Evolutionary conservation across 495 filamentous ascomycete species (phyloP), one percentile per base, ranked within the genome.

Genomic region (Trichoderma gamsii): DNA sequence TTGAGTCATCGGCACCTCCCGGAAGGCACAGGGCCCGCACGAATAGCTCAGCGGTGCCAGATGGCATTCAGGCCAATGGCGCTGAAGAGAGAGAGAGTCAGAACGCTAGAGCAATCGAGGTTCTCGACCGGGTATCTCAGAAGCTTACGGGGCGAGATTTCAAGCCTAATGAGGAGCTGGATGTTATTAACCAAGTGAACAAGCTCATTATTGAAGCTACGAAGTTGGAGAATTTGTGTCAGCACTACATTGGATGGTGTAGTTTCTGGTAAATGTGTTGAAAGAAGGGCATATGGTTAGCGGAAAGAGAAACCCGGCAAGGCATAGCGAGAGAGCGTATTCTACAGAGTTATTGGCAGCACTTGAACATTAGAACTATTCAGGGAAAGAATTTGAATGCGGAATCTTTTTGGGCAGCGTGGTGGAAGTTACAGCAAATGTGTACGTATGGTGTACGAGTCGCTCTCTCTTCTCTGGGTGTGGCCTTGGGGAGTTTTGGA

Each of bases 201-300:
- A 94, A 93, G 78, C 79, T 98, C 72, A 89, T 98, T 69, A 88
- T 88, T 43, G 94, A 99, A 79, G 96, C 96, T 23, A 98, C 95
- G 7, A 97, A 92, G 72, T 82, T 97, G 61, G 96, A 98, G 82
- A 98, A 98, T 79, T 83, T 99, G 68, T 98, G 96, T 75, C 95
- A 97, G 80, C 95, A 98, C 80, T 99, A 97, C 78, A 97, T 98
- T 69, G 95, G 94, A 66, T 96, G 92, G 92, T 96, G 92, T 77
- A 93, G 90, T 78, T 96, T 94, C 83, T 94, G 92, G 91, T 96
- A 78, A 66, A 43, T 7, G 2, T 5, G 25, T 2, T 12, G 18
- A 52, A 4, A 23, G 12, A 6, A 4, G n/a, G 49, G 3, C 6
- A n/a, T 6, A 21, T 52, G 49, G 18, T 52, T 5, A 23, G 49